These are phyloP conservation scores for Eimeria tenella DNA, from an alignment of 169 alveolate genomes.

Conservation along the genomic window DNA sequence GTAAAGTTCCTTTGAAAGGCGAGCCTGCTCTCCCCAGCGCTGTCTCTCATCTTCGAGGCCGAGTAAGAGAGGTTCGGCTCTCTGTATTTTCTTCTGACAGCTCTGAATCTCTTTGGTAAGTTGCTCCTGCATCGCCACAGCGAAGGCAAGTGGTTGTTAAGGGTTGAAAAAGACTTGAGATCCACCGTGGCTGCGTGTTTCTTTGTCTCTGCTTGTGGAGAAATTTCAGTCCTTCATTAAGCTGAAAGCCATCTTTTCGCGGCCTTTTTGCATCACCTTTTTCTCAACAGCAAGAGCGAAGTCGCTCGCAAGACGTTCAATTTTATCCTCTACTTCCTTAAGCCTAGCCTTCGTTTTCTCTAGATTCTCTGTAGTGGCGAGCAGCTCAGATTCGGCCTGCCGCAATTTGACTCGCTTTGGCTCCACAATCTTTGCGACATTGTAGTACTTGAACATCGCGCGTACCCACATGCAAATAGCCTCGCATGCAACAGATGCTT, in stretches of 20 bases:
- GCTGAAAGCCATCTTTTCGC: not conserved
- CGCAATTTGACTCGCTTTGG: constrained; percentile 93
- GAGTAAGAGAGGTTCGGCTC: constrained; percentile 95
- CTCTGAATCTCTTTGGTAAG: constrained; percentile 81
- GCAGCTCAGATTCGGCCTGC: constrained; percentile 94
- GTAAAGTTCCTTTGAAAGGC: constrained; percentile 74
- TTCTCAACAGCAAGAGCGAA: constrained; percentile 91
- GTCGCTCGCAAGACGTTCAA: constrained; percentile 91
- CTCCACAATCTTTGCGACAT: constrained; percentile 93
- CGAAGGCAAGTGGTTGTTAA: constrained; percentile 87
- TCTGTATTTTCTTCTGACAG: constrained; percentile 86
- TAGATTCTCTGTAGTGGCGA: constrained; percentile 91
- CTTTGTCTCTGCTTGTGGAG: not conserved
- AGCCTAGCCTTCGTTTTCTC: constrained; percentile 92
- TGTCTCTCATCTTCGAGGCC: constrained; percentile 96
- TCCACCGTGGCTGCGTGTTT: too few relatives aligned
- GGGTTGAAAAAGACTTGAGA: constrained; percentile 78
- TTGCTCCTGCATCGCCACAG: constrained; percentile 83
- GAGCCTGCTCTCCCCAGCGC: constrained; percentile 97
- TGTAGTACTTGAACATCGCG: constrained; percentile 95
- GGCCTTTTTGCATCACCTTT: constrained; percentile 83
- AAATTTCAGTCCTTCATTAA: not conserved
- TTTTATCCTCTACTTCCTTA: constrained; percentile 92
- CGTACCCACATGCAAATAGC: constrained; percentile 97
- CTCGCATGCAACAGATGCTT: constrained; percentile 92